Percentiles rank a stretch among this genome's conserved stretches.
Conservation (phyloP, 163 green algal species). For the Picocystis sp. region DNA sequence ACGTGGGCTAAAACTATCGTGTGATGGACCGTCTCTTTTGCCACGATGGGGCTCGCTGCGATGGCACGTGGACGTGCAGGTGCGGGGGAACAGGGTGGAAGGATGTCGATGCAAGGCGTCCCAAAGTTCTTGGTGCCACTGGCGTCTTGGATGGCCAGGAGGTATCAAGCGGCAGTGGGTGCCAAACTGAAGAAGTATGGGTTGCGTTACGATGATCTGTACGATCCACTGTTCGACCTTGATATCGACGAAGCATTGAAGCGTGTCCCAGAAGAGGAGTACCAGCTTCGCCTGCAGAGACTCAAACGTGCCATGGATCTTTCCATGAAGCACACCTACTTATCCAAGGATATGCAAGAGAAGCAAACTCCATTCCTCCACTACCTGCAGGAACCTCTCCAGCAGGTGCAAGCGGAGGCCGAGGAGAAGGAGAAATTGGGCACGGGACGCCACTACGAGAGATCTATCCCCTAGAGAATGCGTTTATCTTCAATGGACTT, state of each 20-base stretch:
- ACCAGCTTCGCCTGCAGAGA: slow-evolving; percentile 57
- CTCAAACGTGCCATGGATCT: slow-evolving; percentile 71
- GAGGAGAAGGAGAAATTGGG: slow-evolving; percentile 21
- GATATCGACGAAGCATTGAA: slow-evolving; percentile 71
- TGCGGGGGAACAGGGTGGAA: too few species aligned
- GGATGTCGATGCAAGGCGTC: neutral
- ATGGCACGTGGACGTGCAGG: too few species aligned
- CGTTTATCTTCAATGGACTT: neutral
- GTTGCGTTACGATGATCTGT: slow-evolving; percentile 60
- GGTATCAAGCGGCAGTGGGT: slow-evolving; percentile 50
- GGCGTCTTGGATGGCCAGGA: slow-evolving; percentile 23
- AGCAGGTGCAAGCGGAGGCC: slow-evolving; percentile 3
- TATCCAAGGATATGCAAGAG: slow-evolving; percentile 59
- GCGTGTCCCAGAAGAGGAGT: slow-evolving; percentile 57
- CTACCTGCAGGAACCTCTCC: slow-evolving; percentile 40
- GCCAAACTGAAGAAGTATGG: slow-evolving; percentile 56
- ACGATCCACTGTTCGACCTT: slow-evolving; percentile 26
- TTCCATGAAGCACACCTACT: slow-evolving; percentile 58
- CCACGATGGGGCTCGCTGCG: too few species aligned
- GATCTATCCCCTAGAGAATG: slow-evolving; percentile 13
- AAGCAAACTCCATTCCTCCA: slow-evolving; percentile 66
- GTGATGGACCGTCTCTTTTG: too few species aligned
- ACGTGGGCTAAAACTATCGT: too few species aligned
- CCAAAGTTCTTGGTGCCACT: slow-evolving; percentile 49
- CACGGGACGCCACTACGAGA: slow-evolving; percentile 22